Base-by-base conservation (phyloP, 2,329 filamentous ascomycete genomes). In the Trichoderma gracile region DNA sequence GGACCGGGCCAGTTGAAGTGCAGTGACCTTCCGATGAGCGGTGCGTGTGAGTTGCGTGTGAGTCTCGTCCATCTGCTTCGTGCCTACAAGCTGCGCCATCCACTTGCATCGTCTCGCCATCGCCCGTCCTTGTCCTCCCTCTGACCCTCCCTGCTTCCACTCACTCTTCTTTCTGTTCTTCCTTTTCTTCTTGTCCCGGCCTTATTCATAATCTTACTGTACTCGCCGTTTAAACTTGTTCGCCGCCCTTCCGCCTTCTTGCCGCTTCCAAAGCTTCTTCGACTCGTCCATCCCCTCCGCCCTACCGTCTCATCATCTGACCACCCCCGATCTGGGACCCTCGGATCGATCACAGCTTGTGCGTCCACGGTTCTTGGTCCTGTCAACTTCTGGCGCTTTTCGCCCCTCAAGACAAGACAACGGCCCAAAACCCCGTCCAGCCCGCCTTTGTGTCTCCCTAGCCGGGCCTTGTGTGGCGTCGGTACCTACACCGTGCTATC, bases 231-330 rank as follows among this genome's bases (percentile, higher is more conserved):
- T n/a, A 9, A 33, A 9, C 30, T 59, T 59, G 30, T 59, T 40
- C 33, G 30, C 30, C 56, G 43, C 43, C 21, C 43, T 58, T 58
- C 55, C 47, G 46, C 42, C 38, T 56, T 30, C 23, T 53, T n/a
- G 52, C 52, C 33, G 52, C 53, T 43, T 56, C 21, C 15, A 56
- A 56, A 56, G 23, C 30, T 54, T 56, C 54, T 25, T 30, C 40
- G 27, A 45, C 54, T 56, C 54, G 21, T 56, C 53, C 40, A 9
- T 10, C 25, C 10, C 14, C 19, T 38, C 49, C 49, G 49, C 59
- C 40, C 59, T 46, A 62, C 46, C 59, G 53, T 54, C 42, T 62
- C 53, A 62, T 62, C 59, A 62, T 62, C 59, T 62, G 59, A 62
- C 59, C 59, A 54, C 45, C 43, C 50, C 46, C 59, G 59, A 62